phyloP scores from a whole-genome alignment of 768 basidiomycete species.

The Amanita pallidorosea region DNA sequence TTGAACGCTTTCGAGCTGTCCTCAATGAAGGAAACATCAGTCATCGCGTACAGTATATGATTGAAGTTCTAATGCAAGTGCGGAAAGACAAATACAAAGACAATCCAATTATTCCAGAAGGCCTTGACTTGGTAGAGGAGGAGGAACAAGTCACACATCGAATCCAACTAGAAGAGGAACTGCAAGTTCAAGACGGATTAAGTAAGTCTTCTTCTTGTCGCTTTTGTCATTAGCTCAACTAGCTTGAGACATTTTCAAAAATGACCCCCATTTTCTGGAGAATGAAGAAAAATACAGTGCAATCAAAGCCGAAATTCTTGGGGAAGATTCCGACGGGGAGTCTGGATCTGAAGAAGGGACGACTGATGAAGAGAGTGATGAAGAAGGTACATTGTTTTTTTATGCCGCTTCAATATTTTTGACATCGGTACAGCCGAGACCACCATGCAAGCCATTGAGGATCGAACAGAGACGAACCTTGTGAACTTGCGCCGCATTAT shows the following conservation, averaged over 20 bases:
- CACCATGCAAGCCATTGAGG: constrained; percentile 84
- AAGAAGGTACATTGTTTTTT: constrained; percentile 23
- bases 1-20: constrained; percentile 93
- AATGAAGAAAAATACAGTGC: constrained; percentile 91
- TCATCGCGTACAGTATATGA: constrained; percentile 98
- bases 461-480: constrained; percentile 89
- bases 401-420: neutral
- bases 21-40: constrained; percentile 92
- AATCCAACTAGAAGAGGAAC: constrained; percentile 83
- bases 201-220: constrained; percentile 45
- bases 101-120: constrained; percentile 90
- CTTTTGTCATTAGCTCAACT: constrained; percentile 4
- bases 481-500: constrained; percentile 91
- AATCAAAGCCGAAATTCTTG: constrained; percentile 91
- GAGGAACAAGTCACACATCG: constrained; percentile 97
- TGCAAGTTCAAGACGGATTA: constrained; percentile 89
- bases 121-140: constrained; percentile 92
- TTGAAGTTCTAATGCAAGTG: constrained; percentile 98
- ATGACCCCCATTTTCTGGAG: constrained; percentile 76
- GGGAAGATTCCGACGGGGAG: constrained; percentile 73
- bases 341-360: constrained; percentile 58
- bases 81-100: constrained; percentile 99
- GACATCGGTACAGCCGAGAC: constrained; percentile 38
- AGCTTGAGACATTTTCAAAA: constrained; percentile 82
- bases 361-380: constrained; percentile 51